Percentiles rank a stretch among this genome's conserved stretches.
phyloP scores from a whole-genome alignment of 2,329 filamentous ascomycete genomes.

The Sclerotinia trifoliorum region DNA sequence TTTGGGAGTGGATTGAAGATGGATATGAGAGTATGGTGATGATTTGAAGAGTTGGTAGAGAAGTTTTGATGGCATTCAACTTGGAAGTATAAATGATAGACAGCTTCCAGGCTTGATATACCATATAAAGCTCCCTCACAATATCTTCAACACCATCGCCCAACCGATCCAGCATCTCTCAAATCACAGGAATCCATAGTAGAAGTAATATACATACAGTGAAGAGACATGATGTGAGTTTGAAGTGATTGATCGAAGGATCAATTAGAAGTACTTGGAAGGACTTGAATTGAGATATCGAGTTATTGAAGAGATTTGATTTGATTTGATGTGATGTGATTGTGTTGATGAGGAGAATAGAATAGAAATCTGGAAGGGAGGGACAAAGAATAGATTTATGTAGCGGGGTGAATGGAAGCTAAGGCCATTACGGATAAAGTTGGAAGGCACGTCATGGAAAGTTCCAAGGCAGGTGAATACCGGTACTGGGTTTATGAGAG shows the following conservation, averaged over 20 bases:
- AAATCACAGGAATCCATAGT: not conserved
- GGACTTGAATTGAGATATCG: not conserved
- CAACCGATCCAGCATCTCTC: not conserved
- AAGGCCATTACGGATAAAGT: constrained; percentile 19
- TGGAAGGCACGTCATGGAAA: constrained; percentile 19
- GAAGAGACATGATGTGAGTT: constrained; percentile 35
- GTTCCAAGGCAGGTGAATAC: constrained; percentile 7
- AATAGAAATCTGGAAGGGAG: not conserved
- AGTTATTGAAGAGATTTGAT: not conserved
- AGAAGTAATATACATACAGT: constrained; percentile 30
- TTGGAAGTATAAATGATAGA: not conserved
- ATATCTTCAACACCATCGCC: not conserved
- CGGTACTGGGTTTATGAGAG: not conserved
- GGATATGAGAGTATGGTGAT: constrained; percentile 9
- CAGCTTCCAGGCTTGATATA: not conserved
- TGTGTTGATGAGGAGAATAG: not conserved
- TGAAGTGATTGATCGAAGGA: constrained; percentile 24
- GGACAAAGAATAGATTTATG: constrained; percentile 19
- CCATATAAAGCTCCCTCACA: not conserved
- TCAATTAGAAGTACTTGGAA: constrained; percentile 24
- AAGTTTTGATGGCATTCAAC: not conserved
- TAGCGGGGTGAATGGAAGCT: constrained; percentile 14
- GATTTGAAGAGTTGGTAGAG: not conserved
- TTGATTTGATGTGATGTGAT: not conserved
- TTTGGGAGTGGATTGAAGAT: not conserved